Percentiles rank a stretch among this genome's conserved stretches.
Conservation (phyloP, 352 stramenopile genomes). For the Pythium phragmitis region DNA sequence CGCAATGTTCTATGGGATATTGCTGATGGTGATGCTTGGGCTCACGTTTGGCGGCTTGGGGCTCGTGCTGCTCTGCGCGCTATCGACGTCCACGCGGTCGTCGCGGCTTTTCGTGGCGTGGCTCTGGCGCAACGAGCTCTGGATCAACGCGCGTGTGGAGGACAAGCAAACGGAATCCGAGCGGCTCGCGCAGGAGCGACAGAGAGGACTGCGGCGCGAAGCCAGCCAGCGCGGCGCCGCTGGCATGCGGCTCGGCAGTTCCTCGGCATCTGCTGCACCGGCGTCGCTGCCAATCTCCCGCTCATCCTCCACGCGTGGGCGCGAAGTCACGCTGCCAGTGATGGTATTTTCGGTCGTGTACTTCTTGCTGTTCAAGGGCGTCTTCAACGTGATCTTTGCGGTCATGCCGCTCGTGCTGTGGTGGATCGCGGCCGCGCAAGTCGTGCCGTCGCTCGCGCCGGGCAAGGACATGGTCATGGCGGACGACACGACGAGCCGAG, state of each 20-base stretch:
- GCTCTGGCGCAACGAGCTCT: constrained; percentile 59
- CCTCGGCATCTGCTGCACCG: background rate
- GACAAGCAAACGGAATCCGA: constrained; percentile 25
- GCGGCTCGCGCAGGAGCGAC: constrained; percentile 9
- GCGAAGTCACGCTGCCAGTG: constrained; percentile 54
- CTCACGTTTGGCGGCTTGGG: constrained; percentile 36
- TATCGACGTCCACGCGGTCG: constrained; percentile 33
- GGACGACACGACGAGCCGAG: constrained; percentile 16
- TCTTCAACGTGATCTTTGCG: constrained; percentile 61
- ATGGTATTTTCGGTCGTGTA: constrained; percentile 70
- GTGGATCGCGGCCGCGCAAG: constrained; percentile 38
- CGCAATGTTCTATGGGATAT: constrained; percentile 39
- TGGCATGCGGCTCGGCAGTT: background rate
- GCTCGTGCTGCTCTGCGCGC: constrained; percentile 50
- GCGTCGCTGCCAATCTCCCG: background rate
- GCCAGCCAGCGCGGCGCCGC: constrained; percentile 4
- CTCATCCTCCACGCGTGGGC: constrained; percentile 20
- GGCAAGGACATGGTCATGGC: constrained; percentile 10
- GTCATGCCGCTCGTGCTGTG: constrained; percentile 47
- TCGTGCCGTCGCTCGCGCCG: constrained; percentile 29
- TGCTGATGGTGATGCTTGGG: constrained; percentile 37
- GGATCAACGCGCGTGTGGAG: constrained; percentile 41
- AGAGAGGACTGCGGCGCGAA: constrained; percentile 11
- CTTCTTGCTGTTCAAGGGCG: constrained; percentile 67
- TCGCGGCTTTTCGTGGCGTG: constrained; percentile 47